phyloP scores from a whole-genome alignment of 2,329 filamentous ascomycete species.

The Claviceps sp. region DNA sequence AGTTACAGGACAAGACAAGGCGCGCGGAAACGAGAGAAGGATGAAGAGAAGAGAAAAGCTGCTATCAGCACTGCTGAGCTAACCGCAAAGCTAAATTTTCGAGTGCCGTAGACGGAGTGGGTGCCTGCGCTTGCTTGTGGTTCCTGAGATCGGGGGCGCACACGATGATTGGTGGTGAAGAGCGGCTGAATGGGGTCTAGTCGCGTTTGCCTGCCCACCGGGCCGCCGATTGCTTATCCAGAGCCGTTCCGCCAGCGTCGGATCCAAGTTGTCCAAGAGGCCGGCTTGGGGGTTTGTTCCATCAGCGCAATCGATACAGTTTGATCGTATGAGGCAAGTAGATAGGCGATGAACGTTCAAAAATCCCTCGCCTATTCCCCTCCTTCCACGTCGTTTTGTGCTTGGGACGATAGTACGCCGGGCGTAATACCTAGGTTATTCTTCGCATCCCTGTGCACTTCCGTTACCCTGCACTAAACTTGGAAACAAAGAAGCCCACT shows the following conservation, averaged over 20 bases:
- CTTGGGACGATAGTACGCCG: too few species aligned
- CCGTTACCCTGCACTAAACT: background rate
- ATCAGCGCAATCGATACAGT: background rate
- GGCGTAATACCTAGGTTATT: background rate
- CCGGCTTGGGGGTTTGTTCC: background rate
- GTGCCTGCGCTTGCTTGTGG: constrained; percentile 2
- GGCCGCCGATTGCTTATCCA: background rate
- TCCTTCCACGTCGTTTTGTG: too few species aligned
- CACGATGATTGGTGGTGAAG: constrained; percentile 1
- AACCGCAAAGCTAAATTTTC: constrained; percentile 7
- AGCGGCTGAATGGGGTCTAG: background rate
- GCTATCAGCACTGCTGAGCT: background rate
- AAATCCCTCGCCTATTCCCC: too few species aligned
- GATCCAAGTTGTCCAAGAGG: background rate
- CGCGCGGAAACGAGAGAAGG: background rate
- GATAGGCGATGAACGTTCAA: too few species aligned
- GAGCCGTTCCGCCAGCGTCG: background rate
- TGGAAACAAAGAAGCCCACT: background rate
- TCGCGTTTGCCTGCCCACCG: background rate
- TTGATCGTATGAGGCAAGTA: background rate
- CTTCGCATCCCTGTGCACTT: background rate
- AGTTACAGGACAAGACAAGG: background rate
- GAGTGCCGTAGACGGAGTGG: background rate
- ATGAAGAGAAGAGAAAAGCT: background rate
- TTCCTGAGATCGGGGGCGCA: constrained; percentile 9